Evolutionary conservation across 352 stramenopile species (phyloP), one percentile per base, ranked within the genome.

Genomic region (Thalassiosira livingstoniorum): DNA sequence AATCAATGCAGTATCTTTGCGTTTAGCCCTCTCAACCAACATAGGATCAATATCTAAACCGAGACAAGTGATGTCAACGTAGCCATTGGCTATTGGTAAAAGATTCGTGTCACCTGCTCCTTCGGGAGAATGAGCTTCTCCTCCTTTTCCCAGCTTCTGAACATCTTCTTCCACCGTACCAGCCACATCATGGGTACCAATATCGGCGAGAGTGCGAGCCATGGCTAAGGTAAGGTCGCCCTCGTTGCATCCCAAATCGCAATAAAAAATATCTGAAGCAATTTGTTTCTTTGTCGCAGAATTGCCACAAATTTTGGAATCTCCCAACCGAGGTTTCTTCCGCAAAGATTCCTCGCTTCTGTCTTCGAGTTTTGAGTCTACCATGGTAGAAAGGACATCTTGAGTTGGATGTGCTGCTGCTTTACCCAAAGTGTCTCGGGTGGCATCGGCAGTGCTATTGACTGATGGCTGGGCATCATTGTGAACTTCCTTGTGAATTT

Each of bases 231-330:
- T 90, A 45, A 90, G 73, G 58, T 90, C 80, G 25, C 84, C 84
- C 55, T 80, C 76, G 37, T 90, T 90, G 63, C 84, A 90, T 42
- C 84, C 80, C 35, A 90, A 73, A 78, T 90, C 84, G 62, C 84
- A 90, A 63, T 84, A 86, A 53, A 72, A 63, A 39, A 88, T 71
- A n/a, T 54, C 23, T 15, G n/a, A n/a, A n/a, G n/a, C n/a, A n/a
- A n/a, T n/a, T n/a, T n/a, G n/a, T n/a, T n/a, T n/a, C n/a, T n/a
- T n/a, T 51, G 42, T 51, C 10, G 18, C 10, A 18, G 42, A 18
- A 51, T 51, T 51, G 42, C 18, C 10, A 18, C 10, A 10, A 18
- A 18, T 51, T 51, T 25, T 35, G 5, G 15, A 13, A 23, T 54
- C 25, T 2, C 62, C 64, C 25, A 70, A 61, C 25, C 76, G 76